Evolutionary conservation across 2,329 filamentous ascomycete genomes (phyloP).

Genomic region (Orbilia javanica): DNA sequence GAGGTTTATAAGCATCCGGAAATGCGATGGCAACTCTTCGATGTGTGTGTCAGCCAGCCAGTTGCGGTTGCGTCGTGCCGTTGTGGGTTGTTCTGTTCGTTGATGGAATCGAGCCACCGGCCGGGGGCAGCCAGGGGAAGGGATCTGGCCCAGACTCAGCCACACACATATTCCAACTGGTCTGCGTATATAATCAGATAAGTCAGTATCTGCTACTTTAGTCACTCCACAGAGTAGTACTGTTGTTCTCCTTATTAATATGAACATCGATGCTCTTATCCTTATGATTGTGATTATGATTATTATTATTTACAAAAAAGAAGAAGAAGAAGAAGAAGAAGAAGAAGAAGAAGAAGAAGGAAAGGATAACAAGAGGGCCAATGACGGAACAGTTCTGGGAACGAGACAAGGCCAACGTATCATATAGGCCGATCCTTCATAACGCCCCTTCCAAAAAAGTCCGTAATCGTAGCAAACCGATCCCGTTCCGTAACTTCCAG

Average conservation of each 20-base stretch:
- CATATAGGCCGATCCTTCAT: slow-evolving; percentile 69
- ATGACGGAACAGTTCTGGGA: no score
- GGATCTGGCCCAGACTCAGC: not conserved
- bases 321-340: no score
- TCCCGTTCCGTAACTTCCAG: slow-evolving; percentile 79
- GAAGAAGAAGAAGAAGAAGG: no score
- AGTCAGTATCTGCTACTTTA: no score
- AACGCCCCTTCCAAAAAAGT: slow-evolving; percentile 94
- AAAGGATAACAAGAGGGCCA: no score
- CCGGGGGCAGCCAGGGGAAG: not conserved
- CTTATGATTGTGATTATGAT: no score
- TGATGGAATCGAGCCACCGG: not conserved
- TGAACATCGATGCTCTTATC: no score
- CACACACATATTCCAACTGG: not conserved
- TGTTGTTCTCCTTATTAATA: no score
- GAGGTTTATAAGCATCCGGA: slow-evolving; percentile 17
- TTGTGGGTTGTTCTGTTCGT: not conserved
- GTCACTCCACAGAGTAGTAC: no score
- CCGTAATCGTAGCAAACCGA: slow-evolving; percentile 88
- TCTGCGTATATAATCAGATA: no score
- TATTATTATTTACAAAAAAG: no score
- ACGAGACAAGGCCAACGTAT: no score
- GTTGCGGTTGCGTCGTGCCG: not conserved
- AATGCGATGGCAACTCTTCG: slow-evolving; percentile 22
- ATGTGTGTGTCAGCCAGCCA: slow-evolving; percentile 1